Base-by-base conservation (phyloP, 2,329 filamentous ascomycete species). In the Hysterium pulicare region DNA sequence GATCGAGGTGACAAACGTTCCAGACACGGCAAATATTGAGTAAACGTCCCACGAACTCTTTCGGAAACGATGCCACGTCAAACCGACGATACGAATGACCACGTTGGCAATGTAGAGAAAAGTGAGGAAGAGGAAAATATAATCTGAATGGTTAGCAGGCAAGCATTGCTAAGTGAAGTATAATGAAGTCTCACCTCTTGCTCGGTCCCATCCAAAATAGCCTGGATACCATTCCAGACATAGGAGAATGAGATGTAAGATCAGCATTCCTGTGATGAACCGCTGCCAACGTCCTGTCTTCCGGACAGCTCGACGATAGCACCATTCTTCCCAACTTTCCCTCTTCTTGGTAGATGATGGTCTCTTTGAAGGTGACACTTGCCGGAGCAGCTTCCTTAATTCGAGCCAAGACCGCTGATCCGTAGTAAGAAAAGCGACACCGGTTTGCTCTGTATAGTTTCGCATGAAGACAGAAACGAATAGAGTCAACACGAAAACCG, bases 401-500 rank as follows among this genome's bases (percentile, higher is more conserved):
- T 98, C 93, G 11, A 98, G 79, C 93, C 93, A 98, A 0, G 91
- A 95, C 54, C 93, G 84, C 64, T 98, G 93, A 57, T 98, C 93
- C 0, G 90, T 86, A 1, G 93, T 98, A 56, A 98, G 73, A 64
- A 91, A 98, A 2, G 93, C 93, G 33, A 98, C 93, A 1, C 93
- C 93, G 0, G 93, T 98, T 68, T 97, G 90, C 68, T 98, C 93
- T 0, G 93, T 98, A 68, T 98, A 98, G 66, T 96, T 98, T 47
- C 93, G 88, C 93, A 98, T 98, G 67, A 98, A 98, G 47, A 98
- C 93, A 43, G 93, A 97, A 36, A 98, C 94, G 67, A 98, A 98
- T 61, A 98, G 74, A 1, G 93, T 98, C 61, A 98, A 77, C 48
- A 98, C 86, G 69, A 98, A 98, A 50, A 98, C 91, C 0, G 93